Conservation (phyloP, 768 basidiomycete genomes). For the Mycena haematopus region DNA sequence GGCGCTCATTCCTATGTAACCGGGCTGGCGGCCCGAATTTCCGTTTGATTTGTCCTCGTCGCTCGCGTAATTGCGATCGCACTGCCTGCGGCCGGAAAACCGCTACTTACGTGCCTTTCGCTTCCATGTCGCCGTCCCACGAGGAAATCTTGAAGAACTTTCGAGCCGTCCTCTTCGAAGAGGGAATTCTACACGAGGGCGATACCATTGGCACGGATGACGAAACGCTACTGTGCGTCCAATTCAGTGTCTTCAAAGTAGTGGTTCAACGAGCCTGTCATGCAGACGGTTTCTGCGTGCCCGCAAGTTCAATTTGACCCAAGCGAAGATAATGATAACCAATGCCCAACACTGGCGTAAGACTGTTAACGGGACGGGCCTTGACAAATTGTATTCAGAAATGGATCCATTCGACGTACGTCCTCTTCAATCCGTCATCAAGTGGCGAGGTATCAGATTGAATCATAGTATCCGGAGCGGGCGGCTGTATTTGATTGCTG, state of each 20-base stretch:
- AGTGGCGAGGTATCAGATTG: neutral
- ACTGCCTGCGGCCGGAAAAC: neutral
- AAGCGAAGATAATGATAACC: constrained; percentile 68
- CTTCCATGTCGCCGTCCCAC: constrained; percentile 28
- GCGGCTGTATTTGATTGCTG: constrained; percentile 74
- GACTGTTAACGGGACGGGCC: constrained; percentile 66
- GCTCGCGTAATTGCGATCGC: neutral
- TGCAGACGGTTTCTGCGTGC: constrained; percentile 79
- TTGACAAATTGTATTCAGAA: constrained; percentile 65
- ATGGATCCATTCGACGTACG: constrained; percentile 78
- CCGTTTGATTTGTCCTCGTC: neutral
- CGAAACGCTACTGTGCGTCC: constrained; percentile 61
- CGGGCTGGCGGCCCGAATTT: neutral
- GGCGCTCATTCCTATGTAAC: too few species aligned
- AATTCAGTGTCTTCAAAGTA: neutral
- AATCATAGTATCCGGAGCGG: constrained; percentile 68
- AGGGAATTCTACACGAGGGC: constrained; percentile 63
- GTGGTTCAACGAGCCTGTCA: neutral
- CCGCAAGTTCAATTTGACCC: constrained; percentile 64
- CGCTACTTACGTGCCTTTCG: too few species aligned
- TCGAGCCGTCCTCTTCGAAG: constrained; percentile 55
- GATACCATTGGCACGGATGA: constrained; percentile 68
- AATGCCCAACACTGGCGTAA: constrained; percentile 75
- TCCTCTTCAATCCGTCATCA: constrained; percentile 14
- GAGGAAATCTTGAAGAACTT: constrained; percentile 54